Evolutionary conservation across 75 land plant species (phyloP), one percentile per base, ranked within the genome.

Genomic region (Pinus taeda): DNA sequence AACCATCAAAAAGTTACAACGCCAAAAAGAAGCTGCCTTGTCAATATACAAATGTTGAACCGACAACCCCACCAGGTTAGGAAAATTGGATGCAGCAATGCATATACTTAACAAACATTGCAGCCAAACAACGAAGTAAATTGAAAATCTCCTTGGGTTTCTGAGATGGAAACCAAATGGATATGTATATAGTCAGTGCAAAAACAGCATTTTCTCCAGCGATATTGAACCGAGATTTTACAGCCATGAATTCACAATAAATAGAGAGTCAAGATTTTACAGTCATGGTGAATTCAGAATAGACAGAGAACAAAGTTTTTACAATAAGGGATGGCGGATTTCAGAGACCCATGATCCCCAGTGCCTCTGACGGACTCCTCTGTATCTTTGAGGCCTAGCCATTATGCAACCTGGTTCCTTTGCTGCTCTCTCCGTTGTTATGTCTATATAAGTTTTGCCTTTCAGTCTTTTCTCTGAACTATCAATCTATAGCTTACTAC

Each of bases 321-420:
- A 89, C 91, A 84, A 64, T 17, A 81, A 37, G 1, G 92, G 87
- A 57, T 89, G 89, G 71, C 91, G 86, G 29, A 89, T 87, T 77
- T 90, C 92, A 37, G 90, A 87, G 45, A 90, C 90, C 90, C 92
- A 90, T 0, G 92, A 90, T 65, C 92, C 92, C 92, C 92, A 88
- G 56, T 88, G 90, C 33, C 92, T 73, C 55, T 88, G 90, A 21
- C 92, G 80, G 59, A 88, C 90, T 1, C 92, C 90, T 45, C 88
- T 79, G 59, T 77, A 88, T 33, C 88, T 22, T 75, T 81, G 83
- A 1, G 81, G 76, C 71, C 87, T 78, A 17, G 80, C 86, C 81
- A 80, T 80, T 33, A 39, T n/a, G 49, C 53, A 42, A 22, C 72
- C 72, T 69, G 72, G 49, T n/a, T 69, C 24, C 72, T 69, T 24